Base-by-base conservation (phyloP, 345 rosid genomes). In the Adansonia digitata region DNA sequence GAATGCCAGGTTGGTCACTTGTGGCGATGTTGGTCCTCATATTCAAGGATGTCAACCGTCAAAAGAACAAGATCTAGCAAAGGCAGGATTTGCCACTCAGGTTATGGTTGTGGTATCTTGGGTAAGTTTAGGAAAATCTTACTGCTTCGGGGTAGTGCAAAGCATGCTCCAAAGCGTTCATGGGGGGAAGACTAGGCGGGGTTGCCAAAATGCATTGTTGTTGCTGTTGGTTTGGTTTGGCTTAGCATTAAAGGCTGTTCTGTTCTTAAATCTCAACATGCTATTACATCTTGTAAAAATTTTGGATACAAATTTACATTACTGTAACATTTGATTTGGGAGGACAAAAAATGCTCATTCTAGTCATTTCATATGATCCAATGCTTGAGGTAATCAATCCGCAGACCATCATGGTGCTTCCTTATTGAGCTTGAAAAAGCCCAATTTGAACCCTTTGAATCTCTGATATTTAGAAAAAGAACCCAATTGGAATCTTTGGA, bases 81-180 rank as follows among this genome's bases (percentile, higher is more conserved):
- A 56, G 77, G 55, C 49, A 79, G 49, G 40, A 17, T 48, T 68
- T 67, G 67, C 45, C 73, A 77, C 8, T 77, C 86, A 34, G 78
- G 65, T 65, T 78, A 82, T 42, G 56, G 70, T 1, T 76, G 75
- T 53, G 74, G 79, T 68, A 74, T 87, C 55, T 77, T 80, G 52
- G 43, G 56, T 31, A 73, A 78, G 72, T 57, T 86, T 62, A 84
- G 80, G 77, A 85, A 86, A 74, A 76, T 90, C 45, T 63, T 89
- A 17, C 75, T 75, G 61, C 72, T 86, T 51, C 78, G 84, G 68
- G 82, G 82, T 53, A 65, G 81, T 67, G 73, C 72, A 60, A 79
- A 79, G 37, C 62, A 13, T 13, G 34, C 74, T 1, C 73, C 42
- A 40, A 78, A 64, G 60, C 78, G 59, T 72, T 3, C 77, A 10